These are phyloP conservation scores for Lagenidium sp. DNA, from an alignment of 352 stramenopile genomes.

Conservation along the genomic window DNA sequence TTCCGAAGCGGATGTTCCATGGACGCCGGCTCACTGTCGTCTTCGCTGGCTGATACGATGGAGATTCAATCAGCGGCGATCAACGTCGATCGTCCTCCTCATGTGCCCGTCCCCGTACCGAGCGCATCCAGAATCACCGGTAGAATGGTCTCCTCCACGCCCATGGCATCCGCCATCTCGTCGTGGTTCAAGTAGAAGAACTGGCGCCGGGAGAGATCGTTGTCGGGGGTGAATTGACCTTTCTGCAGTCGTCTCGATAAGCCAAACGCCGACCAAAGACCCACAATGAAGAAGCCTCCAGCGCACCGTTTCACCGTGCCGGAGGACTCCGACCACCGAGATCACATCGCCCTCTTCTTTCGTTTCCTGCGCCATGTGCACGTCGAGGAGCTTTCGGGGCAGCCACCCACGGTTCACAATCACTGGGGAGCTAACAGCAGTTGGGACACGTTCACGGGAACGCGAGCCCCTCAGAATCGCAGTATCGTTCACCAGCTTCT, in stretches of 20 bases:
- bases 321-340: slow-evolving; percentile 64
- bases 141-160: slow-evolving; percentile 41
- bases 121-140: slow-evolving; percentile 74
- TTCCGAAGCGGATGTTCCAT: slow-evolving; percentile 62
- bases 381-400: slow-evolving; percentile 61
- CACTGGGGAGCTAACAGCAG: slow-evolving; percentile 69
- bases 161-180: slow-evolving; percentile 70
- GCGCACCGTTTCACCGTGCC: slow-evolving; percentile 66
- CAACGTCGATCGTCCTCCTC: too few species aligned
- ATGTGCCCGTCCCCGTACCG: slow-evolving; percentile 26
- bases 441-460: too few species aligned
- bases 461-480: not conserved
- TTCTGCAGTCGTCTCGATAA: slow-evolving; percentile 21
- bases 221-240: slow-evolving; percentile 75
- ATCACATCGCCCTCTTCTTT: slow-evolving; percentile 48
- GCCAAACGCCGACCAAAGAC: not conserved
- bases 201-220: slow-evolving; percentile 58
- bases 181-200: slow-evolving; percentile 83
- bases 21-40: slow-evolving; percentile 17
- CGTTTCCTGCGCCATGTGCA: slow-evolving; percentile 43
- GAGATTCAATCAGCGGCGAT: too few species aligned
- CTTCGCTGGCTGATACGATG: slow-evolving; percentile 38
- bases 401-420: slow-evolving; percentile 84
- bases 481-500: too few species aligned
- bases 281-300: not conserved